Evolutionary conservation across 208 protist species (phyloP), one percentile per base, ranked within the genome.

Genomic region (Trypanosoma caninum): DNA sequence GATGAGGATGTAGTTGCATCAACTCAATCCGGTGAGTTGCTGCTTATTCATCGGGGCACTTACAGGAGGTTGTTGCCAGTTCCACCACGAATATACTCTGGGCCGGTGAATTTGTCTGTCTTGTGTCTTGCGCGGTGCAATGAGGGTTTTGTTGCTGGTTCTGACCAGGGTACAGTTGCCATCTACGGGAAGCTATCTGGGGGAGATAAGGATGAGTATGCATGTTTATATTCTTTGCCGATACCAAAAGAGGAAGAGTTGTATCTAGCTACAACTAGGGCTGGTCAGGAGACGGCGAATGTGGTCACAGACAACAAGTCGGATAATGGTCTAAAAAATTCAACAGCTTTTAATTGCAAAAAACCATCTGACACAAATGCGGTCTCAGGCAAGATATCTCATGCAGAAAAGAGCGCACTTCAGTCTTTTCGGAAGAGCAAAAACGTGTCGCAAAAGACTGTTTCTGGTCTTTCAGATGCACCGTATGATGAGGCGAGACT

Each of bases 1-100:
- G 61, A 42, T 25, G 77, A 92, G 27, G 75, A 84, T n/a, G 56
- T 98, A 20, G 70, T 98, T 9, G 80, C 89, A 27, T 82, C 89
- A 5, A 98, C 94, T 3, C 74, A 86, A 30, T 62, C 41, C 11
- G 93, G 89, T 47, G 80, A 91, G 16, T 72, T 97, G 51, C 53
- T 95, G 14, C 59, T 98, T 27, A 73, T 97, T 44, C 87, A 97
- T 9, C 57, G 74, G 1, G 82, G 79, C 20, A 79, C 82, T 51
- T 93, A 76, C 63, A 42, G 75, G 25, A 44, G 72, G 11, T 30
- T 78, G 28, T 54, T 93, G 16, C 45, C 74, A 13, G 61, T 83
- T 5, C 60, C 69, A 46, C 69, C 63, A 4, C 38, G 58, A 33
- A 66, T 59, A 5, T 52, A 31, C 2, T 16, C 59, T 2, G 34